Percentiles rank a stretch among this genome's conserved stretches.
These are phyloP conservation scores for Chaetomium fimeti DNA, from an alignment of 495 filamentous ascomycete species.

Conservation along the genomic window DNA sequence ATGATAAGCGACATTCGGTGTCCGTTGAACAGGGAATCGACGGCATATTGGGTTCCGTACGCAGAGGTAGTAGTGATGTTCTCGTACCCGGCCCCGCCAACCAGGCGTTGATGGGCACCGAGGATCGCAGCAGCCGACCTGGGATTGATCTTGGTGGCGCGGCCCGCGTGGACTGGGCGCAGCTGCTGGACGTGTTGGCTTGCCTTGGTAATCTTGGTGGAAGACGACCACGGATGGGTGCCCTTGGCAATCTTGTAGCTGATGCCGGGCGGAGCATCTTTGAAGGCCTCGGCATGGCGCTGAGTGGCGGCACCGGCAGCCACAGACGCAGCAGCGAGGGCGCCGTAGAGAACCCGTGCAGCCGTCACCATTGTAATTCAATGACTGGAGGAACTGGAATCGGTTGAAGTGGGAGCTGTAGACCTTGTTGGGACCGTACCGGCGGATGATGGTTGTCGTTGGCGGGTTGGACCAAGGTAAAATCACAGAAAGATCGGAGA, in stretches of 20 bases:
- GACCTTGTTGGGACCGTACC: neutral
- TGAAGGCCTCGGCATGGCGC: constrained; percentile 12
- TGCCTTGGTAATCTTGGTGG: neutral
- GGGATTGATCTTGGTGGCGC: constrained; percentile 21
- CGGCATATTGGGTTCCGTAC: constrained; percentile 43
- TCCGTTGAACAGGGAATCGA: constrained; percentile 35
- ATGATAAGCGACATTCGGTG: constrained; percentile 45
- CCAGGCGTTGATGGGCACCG: constrained; percentile 36
- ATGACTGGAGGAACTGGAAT: neutral
- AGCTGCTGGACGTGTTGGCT: constrained; percentile 26
- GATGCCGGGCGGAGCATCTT: constrained; percentile 28
- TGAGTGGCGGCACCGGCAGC: neutral
- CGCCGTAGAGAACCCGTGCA: constrained; percentile 3
- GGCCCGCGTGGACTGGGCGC: constrained; percentile 19
- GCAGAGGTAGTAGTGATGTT: constrained; percentile 41
- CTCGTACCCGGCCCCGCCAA: constrained; percentile 36
- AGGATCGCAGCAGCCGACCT: constrained; percentile 35
- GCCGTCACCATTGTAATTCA: constrained; percentile 8
- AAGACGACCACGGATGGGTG: constrained; percentile 18
- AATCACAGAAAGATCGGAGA: neutral
- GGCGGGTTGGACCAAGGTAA: neutral
- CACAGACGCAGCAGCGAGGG: neutral
- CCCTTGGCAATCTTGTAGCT: constrained; percentile 25
- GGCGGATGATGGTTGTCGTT: neutral
- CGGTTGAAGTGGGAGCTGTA: neutral